These are phyloP conservation scores for Penicillium sp. DNA, from an alignment of 2,329 filamentous ascomycete genomes.

Conservation along the genomic window DNA sequence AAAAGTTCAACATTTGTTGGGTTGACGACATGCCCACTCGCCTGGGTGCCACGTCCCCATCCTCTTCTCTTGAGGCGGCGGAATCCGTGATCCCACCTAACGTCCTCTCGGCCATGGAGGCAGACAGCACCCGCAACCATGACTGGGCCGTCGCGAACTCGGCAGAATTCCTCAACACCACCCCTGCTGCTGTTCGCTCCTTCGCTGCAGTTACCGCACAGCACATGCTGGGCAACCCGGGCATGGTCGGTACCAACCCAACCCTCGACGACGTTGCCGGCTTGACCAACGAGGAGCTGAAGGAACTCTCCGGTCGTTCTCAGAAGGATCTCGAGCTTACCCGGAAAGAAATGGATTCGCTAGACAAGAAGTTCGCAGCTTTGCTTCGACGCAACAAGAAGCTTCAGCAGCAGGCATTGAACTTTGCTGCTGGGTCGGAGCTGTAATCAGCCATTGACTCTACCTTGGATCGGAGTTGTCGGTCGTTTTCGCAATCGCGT, in stretches of 20 bases:
- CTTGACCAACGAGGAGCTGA: constrained; percentile 43
- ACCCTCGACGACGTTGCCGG: constrained; percentile 43
- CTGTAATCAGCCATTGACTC: not conserved
- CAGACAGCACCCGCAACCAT: constrained; percentile 38
- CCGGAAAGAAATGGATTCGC: constrained; percentile 61
- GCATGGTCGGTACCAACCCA: constrained; percentile 31
- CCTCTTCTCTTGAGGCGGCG: constrained; percentile 20
- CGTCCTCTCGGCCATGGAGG: constrained; percentile 40
- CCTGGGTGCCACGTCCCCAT: constrained; percentile 27
- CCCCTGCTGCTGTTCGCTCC: constrained; percentile 35
- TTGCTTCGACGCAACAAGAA: constrained; percentile 46
- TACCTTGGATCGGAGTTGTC: not conserved
- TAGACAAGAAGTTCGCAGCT: constrained; percentile 45
- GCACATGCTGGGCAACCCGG: constrained; percentile 37
- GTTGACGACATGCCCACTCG: constrained; percentile 36
- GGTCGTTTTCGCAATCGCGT: not conserved
- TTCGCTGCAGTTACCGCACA: constrained; percentile 38
- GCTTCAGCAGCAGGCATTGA: constrained; percentile 42
- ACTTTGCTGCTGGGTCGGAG: constrained; percentile 20
- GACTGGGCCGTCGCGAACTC: constrained; percentile 39
- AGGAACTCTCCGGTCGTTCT: constrained; percentile 39
- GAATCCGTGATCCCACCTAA: constrained; percentile 35
- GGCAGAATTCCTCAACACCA: constrained; percentile 36
- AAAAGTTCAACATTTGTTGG: constrained; percentile 48
- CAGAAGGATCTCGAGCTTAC: constrained; percentile 69